Percentiles rank a stretch among this genome's conserved stretches.
phyloP scores from a whole-genome alignment of 2,329 filamentous ascomycete species.

The Sporothrix globosa region DNA sequence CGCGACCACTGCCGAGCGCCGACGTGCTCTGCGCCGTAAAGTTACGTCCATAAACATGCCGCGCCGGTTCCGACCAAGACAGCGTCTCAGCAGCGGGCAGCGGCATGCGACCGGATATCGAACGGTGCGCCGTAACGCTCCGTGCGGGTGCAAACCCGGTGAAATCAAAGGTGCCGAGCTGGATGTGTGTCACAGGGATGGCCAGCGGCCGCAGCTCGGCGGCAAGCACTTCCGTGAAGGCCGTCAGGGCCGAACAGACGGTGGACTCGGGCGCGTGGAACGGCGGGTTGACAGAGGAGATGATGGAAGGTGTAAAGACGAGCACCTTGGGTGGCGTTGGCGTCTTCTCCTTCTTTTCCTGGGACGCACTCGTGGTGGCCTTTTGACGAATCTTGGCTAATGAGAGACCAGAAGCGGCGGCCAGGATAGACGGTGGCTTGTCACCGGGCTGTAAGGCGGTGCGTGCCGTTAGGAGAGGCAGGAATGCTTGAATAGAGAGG shows the following conservation, averaged over 20 bases:
- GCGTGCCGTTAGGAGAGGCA: constrained; percentile 72
- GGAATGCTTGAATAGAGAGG: constrained; percentile 82
- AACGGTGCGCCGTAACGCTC: constrained; percentile 33
- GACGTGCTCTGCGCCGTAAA: constrained; percentile 60
- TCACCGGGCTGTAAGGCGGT: constrained; percentile 49
- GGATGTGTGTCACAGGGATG: constrained; percentile 82
- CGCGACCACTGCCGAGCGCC: constrained; percentile 58
- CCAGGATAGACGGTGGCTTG: constrained; percentile 39
- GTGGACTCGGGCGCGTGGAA: constrained; percentile 86
- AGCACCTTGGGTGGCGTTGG: constrained; percentile 63
- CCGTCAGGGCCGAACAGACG: constrained; percentile 81
- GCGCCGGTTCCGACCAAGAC: constrained; percentile 65
- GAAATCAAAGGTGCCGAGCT: constrained; percentile 89
- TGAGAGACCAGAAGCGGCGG: constrained; percentile 27
- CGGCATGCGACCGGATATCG: constrained; percentile 44
- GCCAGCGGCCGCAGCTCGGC: constrained; percentile 76
- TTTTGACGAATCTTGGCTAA: constrained; percentile 28
- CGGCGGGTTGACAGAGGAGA: constrained; percentile 76
- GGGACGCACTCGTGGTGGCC: background rate
- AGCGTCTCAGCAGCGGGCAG: constrained; percentile 59
- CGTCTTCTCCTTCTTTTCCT: constrained; percentile 12
- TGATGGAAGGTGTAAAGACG: constrained; percentile 77
- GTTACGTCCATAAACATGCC: constrained; percentile 65
- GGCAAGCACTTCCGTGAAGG: constrained; percentile 79
- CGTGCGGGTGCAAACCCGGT: constrained; percentile 61